Conservation (phyloP, 2,329 filamentous ascomycete genomes). For the Colletotrichum liaoningense region DNA sequence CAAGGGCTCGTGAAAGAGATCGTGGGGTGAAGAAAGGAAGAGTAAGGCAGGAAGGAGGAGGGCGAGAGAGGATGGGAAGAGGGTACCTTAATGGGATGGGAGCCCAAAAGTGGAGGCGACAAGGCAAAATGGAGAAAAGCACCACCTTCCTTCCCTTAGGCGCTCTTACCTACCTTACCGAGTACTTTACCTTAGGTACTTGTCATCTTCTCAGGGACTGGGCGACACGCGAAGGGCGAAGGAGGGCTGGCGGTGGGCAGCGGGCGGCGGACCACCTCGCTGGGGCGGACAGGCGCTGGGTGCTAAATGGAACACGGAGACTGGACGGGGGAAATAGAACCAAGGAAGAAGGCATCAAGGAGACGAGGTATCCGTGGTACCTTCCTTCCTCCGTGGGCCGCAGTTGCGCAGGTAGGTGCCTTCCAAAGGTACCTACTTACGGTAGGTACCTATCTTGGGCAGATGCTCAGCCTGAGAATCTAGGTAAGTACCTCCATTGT, state of each 20-base stretch:
- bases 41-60: neutral
- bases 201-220: neutral
- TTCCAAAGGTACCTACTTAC: neutral
- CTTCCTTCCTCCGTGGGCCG: too few species aligned
- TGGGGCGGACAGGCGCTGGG: constrained; percentile 17
- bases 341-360: neutral
- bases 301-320: neutral
- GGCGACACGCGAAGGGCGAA: neutral
- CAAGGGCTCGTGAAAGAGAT: constrained; percentile 30
- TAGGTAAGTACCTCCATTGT: neutral
- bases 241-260: neutral
- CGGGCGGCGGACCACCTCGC: constrained; percentile 27
- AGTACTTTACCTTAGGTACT: too few species aligned
- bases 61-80: constrained; percentile 22
- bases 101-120: constrained; percentile 37
- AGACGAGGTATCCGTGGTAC: neutral
- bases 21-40: constrained; percentile 34
- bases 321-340: neutral
- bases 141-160: neutral
- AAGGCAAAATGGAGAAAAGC: constrained; percentile 17
- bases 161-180: too few species aligned
- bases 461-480: neutral
- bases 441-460: neutral
- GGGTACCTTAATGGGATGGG: constrained; percentile 35
- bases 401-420: too few species aligned